phyloP scores from a whole-genome alignment of 73 alveolate genomes.

The Paramecium sexaurelia region DNA sequence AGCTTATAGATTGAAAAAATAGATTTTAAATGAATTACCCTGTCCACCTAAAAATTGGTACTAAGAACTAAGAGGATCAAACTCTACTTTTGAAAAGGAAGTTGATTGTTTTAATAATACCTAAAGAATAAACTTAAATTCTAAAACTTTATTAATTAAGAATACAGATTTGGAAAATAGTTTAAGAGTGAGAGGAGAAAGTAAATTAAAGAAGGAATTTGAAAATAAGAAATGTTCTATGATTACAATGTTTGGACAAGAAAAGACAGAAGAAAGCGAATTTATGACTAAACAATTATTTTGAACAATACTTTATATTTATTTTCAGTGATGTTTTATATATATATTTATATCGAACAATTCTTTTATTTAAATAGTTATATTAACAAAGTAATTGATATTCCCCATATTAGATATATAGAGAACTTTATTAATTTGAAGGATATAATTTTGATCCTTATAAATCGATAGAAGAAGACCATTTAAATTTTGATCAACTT shows the following conservation, averaged over 20 bases:
- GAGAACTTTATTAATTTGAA: conserved; percentile 55
- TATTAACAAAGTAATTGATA: background rate
- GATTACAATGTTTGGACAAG: background rate
- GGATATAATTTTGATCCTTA: conserved; percentile 71
- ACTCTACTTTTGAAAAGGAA: background rate
- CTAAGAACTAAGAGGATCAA: background rate
- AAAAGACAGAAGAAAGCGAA: background rate
- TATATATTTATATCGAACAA: background rate
- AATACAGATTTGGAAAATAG: background rate
- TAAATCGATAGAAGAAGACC: background rate
- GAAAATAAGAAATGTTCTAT: background rate
- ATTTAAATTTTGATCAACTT: background rate
- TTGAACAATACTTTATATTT: background rate
- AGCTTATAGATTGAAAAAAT: background rate
- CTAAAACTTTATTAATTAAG: background rate
- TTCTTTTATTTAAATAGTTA: too few relatives aligned
- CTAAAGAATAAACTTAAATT: background rate
- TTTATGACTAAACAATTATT: background rate
- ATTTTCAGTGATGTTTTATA: background rate
- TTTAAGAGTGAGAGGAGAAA: background rate
- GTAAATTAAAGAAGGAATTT: background rate
- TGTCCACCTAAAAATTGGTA: background rate
- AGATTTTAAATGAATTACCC: background rate
- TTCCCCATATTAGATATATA: background rate
- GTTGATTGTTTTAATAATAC: background rate